Base-by-base conservation (phyloP, 257 asterid genomes). In the Jaltomata sinuosa region DNA sequence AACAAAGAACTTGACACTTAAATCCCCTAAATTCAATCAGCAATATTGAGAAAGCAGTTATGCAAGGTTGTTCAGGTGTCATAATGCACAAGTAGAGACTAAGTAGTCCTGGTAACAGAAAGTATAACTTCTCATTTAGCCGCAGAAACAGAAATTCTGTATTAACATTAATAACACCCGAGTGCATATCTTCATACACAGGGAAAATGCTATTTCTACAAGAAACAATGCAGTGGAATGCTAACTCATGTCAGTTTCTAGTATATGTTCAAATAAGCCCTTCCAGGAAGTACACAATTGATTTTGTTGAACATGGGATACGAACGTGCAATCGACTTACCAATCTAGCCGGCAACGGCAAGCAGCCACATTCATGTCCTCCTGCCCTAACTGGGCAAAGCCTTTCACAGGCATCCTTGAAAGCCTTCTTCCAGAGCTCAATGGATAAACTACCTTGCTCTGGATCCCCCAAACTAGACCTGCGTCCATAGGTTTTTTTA, bases 401-500 rank as follows among this genome's bases (percentile, higher is more conserved):
- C 91, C 93, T 92, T 89, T 94, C 97, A 84, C 98, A 92, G 22
- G 99, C 96, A 87, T 97, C 98, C 84, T 87, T 91, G 90, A 97
- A 93, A 50, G 98, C 98, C 88, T 93, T 97, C 91, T 94, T 91
- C 99, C 98, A 97, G 61, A 94, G 89, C 88, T 93, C 96, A 3
- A 89, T 88, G 2, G 99, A 94, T 88, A 91, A 91, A 83, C 87
- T 92, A 74, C 96, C 96, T 83, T 89, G 97, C 87, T 91, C 98
- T 69, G 89, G 88, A 84, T 88, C 88, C 79, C 90, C 89, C 68
- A 89, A 88, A 84, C 90, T 92, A 86, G 82, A 87, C 85, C 87
- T 91, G 86, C 87, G 91, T 82, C 92, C 90, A 81, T 83, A 47
- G 1, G 89, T 69, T 85, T 89, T 93, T 88, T 88, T 93, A 57